Evolutionary conservation across 345 rosid genomes (phyloP), one percentile per base, ranked within the genome.

Genomic region (Aegle marmelos): DNA sequence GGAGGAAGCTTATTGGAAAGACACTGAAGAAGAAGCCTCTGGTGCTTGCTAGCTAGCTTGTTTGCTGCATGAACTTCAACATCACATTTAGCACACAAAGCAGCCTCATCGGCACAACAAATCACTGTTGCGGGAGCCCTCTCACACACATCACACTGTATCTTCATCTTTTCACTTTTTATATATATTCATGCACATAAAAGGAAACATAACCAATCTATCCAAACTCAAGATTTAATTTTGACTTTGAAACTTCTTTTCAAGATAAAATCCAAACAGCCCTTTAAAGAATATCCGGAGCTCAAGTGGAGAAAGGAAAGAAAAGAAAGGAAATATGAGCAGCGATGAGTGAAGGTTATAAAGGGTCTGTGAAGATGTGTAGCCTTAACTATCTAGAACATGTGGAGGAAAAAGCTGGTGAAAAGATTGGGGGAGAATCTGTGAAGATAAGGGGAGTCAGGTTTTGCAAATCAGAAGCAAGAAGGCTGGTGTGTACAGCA

Each of bases 101-200:
- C 99, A 0, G 98, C 99, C 83, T 95, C 99, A 31, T 95, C 99
- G 19, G 98, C 99, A 25, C 99, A 95, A 73, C 99, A 95, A n/a
- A 95, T 95, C 81, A 95, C 89, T 7, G 97, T 90, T 3, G 99
- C 99, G 8, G 93, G 94, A 78, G 97, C 97, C 82, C 74, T 93
- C 89, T 95, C 99, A 84, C 99, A 95, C 21, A 92, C 98, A 84
- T 95, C 99, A 85, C 99, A 95, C 87, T 95, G 99, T 68, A 95
- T 91, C 88, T 93, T 95, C 99, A 95, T 95, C 80, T 75, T 78
- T 13, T 74, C 66, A 39, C 74, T 56, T 30, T 65, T 66, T 28
- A 45, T 70, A 24, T 22, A 25, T 48, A 16, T 24, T 13, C 2
- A 2, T 0, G 5, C 16, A 62, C 30, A 6, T 11, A 63, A 8